Percentiles rank a stretch among this genome's conserved stretches.
Evolutionary conservation across 2,329 filamentous ascomycete species (phyloP).

Genomic region (Diaporthe ampelina): DNA sequence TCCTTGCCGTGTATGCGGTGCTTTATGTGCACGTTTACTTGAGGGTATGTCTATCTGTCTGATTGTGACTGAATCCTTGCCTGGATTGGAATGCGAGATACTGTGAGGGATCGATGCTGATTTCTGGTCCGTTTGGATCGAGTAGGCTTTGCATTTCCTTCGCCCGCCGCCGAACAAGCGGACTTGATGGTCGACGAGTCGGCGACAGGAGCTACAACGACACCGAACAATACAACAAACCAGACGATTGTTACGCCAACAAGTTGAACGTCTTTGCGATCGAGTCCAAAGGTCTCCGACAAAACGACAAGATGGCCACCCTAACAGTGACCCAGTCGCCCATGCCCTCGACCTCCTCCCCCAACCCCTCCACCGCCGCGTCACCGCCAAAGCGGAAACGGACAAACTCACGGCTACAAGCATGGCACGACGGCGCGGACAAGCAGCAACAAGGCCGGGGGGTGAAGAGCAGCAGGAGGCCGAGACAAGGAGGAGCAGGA

Average conservation of each 20-base stretch:
- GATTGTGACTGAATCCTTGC: too few species aligned
- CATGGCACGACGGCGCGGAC: conserved; percentile 27
- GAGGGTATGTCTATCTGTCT: conserved; percentile 17
- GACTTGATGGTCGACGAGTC: conserved; percentile 1
- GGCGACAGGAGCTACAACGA: background rate
- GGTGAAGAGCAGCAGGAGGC: background rate
- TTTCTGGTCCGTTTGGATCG: too few species aligned
- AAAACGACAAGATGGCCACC: conserved; percentile 11
- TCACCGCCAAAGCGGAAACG: background rate
- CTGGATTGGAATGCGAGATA: too few species aligned
- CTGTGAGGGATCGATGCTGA: background rate
- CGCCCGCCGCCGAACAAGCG: conserved; percentile 35
- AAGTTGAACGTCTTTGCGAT: background rate
- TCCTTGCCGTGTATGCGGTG: conserved; percentile 38
- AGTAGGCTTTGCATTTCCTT: conserved; percentile 24
- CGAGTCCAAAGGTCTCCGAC: background rate
- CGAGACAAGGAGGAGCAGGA: background rate
- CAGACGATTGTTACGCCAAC: background rate
- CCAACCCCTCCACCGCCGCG: background rate
- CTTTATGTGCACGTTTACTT: conserved; percentile 39
- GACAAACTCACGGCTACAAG: background rate
- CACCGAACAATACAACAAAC: background rate
- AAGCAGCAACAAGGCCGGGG: conserved; percentile 8
- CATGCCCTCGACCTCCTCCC: background rate
- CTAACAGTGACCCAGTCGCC: conserved; percentile 7